These are phyloP conservation scores for Pyrenophora graminea DNA, from an alignment of 2,329 filamentous ascomycete species.

Conservation along the genomic window DNA sequence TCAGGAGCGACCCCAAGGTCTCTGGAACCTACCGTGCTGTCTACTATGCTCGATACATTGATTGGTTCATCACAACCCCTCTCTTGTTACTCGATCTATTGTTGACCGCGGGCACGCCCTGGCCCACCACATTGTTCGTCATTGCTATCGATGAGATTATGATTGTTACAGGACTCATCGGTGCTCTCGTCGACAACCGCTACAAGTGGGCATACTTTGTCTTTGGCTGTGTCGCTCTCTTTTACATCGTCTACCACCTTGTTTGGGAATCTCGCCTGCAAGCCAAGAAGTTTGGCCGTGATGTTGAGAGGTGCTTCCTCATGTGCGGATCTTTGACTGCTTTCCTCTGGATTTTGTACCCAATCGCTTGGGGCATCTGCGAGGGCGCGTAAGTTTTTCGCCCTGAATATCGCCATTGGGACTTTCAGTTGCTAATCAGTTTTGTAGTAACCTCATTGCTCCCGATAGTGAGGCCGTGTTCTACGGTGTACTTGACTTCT, in stretches of 20 bases:
- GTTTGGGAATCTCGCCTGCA: constrained; percentile 61
- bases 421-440: background rate
- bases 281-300: constrained; percentile 58
- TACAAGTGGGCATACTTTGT: constrained; percentile 73
- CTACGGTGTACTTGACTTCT: constrained; percentile 68
- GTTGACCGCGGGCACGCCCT: constrained; percentile 67
- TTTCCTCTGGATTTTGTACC: constrained; percentile 67
- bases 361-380: constrained; percentile 62
- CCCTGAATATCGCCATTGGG: too few species aligned
- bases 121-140: constrained; percentile 65
- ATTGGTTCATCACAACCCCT: constrained; percentile 68
- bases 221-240: constrained; percentile 58
- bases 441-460: constrained; percentile 63
- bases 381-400: constrained; percentile 50
- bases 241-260: constrained; percentile 65
- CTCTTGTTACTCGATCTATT: constrained; percentile 66
- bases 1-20: constrained; percentile 51
- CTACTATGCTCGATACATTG: constrained; percentile 69
- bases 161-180: constrained; percentile 69
- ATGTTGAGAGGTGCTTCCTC: constrained; percentile 59
- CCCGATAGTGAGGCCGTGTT: constrained; percentile 70
- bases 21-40: constrained; percentile 62
- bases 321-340: constrained; percentile 63
- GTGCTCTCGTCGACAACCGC: constrained; percentile 62
- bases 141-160: constrained; percentile 68